Conservation (phyloP, 768 basidiomycete genomes). For the Termitomyces sp. region DNA sequence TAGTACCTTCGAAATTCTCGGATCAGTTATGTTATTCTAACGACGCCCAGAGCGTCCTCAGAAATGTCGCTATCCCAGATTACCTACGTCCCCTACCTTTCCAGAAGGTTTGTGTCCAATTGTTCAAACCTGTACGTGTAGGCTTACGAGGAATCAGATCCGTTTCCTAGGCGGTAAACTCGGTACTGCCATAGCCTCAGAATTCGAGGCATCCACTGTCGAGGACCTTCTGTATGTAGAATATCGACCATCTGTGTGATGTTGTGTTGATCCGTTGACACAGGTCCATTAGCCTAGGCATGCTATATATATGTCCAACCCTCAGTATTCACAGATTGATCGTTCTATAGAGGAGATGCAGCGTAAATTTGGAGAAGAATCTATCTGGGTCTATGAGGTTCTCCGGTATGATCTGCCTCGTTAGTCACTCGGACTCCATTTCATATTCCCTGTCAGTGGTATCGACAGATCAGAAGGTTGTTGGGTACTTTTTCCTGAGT, state of each 20-base stretch:
- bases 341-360: constrained; percentile 67
- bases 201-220: constrained; percentile 87
- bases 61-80: constrained; percentile 77
- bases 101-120: constrained; percentile 58
- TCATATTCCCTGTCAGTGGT: constrained; percentile 44
- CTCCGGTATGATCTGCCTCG: constrained; percentile 53
- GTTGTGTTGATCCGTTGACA: not conserved
- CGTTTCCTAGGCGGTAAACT: constrained; percentile 94
- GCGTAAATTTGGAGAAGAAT: constrained; percentile 73
- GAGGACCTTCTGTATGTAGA: constrained; percentile 82
- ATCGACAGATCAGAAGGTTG: constrained; percentile 89
- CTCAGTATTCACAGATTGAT: not conserved
- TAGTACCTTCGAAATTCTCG: constrained; percentile 20
- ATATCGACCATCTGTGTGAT: not conserved
- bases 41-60: constrained; percentile 66
- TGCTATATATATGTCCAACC: not conserved
- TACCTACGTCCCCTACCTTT: constrained; percentile 87
- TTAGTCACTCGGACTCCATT: not conserved
- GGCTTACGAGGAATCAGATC: constrained; percentile 49
- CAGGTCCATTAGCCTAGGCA: constrained; percentile 60
- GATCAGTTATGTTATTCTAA: not conserved
- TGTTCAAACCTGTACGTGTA: not conserved
- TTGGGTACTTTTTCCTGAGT: constrained; percentile 3
- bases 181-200: constrained; percentile 79
- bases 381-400: constrained; percentile 91